These are phyloP conservation scores for Hammondia hammondi DNA, from an alignment of 169 alveolate genomes.

Conservation along the genomic window DNA sequence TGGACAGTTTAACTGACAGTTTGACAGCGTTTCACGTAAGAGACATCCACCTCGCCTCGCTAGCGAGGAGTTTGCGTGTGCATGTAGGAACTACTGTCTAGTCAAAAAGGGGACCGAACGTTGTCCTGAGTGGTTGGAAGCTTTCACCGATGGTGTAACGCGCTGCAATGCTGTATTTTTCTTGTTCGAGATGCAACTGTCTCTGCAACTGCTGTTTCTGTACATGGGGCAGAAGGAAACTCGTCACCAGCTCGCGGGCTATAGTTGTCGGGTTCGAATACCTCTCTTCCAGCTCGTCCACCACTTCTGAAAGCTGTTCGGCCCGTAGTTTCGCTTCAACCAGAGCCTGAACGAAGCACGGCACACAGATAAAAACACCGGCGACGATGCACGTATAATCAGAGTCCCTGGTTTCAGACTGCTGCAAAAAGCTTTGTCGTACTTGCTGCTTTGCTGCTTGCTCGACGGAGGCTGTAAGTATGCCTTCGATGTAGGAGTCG, in stretches of 20 bases:
- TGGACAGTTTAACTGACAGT: too few relatives aligned
- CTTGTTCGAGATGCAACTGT: constrained; percentile 46
- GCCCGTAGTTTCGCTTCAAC: constrained; percentile 87
- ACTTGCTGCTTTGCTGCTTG: constrained; percentile 58
- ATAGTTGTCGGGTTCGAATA: constrained; percentile 78
- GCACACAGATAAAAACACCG: not conserved
- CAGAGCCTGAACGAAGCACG: constrained; percentile 82
- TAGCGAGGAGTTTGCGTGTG: too few relatives aligned
- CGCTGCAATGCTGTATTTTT: constrained; percentile 57
- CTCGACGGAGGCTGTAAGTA: constrained; percentile 62
- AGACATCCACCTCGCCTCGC: too few relatives aligned
- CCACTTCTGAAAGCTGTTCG: constrained; percentile 82
- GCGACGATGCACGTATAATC: not conserved
- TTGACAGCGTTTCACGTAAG: too few relatives aligned
- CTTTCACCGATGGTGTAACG: constrained; percentile 58
- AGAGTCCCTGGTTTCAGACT: not conserved
- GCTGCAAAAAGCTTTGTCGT: not conserved
- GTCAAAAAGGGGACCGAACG: not conserved
- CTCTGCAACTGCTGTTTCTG: constrained; percentile 78
- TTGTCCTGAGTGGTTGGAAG: not conserved
- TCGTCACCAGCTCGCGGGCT: constrained; percentile 86
- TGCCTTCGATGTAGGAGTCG: constrained; percentile 90
- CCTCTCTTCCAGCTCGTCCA: constrained; percentile 86
- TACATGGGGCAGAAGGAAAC: constrained; percentile 91
- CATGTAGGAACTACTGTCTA: too few relatives aligned